Conservation (phyloP, 495 filamentous ascomycete species). For the Penicillium maclennaniae region DNA sequence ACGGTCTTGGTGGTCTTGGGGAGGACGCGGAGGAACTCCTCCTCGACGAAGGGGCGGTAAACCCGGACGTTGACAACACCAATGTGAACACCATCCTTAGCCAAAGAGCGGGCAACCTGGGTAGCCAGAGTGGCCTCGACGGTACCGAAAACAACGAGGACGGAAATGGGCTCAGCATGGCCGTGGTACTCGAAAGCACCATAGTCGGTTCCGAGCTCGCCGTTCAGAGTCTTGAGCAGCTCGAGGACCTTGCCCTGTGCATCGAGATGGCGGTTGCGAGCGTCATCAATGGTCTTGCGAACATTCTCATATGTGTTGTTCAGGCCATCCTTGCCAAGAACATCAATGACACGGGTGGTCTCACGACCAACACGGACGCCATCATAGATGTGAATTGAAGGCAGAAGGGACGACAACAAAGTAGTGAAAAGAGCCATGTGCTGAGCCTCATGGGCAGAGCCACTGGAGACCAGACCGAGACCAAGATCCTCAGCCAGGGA, state of each 20-base stretch:
- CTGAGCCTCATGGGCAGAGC: constrained; percentile 84
- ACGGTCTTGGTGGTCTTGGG: constrained; percentile 71
- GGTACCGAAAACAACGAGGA: constrained; percentile 89
- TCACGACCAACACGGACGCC: constrained; percentile 83
- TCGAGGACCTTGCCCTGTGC: constrained; percentile 69
- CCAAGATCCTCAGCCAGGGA: constrained; percentile 88
- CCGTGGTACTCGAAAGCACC: constrained; percentile 91
- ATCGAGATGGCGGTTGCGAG: constrained; percentile 66
- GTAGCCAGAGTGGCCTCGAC: constrained; percentile 80
- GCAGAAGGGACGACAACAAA: constrained; percentile 70
- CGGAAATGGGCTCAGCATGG: constrained; percentile 68
- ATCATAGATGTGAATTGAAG: constrained; percentile 89
- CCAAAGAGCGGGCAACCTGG: constrained; percentile 72
- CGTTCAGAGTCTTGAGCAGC: constrained; percentile 78
- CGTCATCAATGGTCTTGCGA: constrained; percentile 52
- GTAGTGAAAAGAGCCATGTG: constrained; percentile 94
- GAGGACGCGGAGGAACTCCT: constrained; percentile 78
- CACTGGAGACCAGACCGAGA: constrained; percentile 77
- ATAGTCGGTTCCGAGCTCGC: constrained; percentile 90
- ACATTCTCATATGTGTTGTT: constrained; percentile 67
- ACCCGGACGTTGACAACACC: constrained; percentile 88
- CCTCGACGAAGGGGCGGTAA: constrained; percentile 91
- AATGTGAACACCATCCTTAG: constrained; percentile 66
- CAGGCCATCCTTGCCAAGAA: constrained; percentile 69
- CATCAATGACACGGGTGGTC: constrained; percentile 80